phyloP scores from a whole-genome alignment of 129 eudicot genomes.

The Saussurea involucrata region DNA sequence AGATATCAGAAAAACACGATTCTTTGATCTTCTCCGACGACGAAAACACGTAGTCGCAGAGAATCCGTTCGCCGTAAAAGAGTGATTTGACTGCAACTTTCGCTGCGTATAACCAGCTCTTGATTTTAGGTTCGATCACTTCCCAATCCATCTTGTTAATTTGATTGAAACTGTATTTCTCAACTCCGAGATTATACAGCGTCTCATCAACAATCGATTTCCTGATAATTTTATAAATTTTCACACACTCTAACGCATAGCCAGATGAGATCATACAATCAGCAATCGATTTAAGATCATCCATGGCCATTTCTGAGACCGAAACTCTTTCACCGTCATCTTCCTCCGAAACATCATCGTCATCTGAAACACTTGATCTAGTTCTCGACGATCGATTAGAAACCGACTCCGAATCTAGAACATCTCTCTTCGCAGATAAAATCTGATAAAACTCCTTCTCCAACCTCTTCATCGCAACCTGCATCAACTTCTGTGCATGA shows the following conservation, averaged over 20 bases:
- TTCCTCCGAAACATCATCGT: conserved; percentile 39
- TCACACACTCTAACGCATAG: conserved; percentile 64
- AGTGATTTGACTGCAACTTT: conserved; percentile 49
- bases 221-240: conserved; percentile 60
- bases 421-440: conserved; percentile 35
- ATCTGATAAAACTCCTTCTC: conserved; percentile 64
- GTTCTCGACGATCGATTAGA: conserved; percentile 43
- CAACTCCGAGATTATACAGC: conserved; percentile 58
- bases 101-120: conserved; percentile 52
- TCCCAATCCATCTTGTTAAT: conserved; percentile 76
- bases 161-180: conserved; percentile 37
- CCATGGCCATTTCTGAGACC: conserved; percentile 43
- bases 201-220: conserved; percentile 80
- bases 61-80: conserved; percentile 62
- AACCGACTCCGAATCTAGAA: conserved; percentile 48
- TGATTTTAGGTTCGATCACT: conserved; percentile 44
- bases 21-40: conserved; percentile 48
- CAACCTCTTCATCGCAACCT: conserved; percentile 66
- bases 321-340: conserved; percentile 35
- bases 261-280: conserved; percentile 81
- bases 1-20: conserved; percentile 61
- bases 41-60: conserved; percentile 70
- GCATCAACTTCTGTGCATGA: conserved; percentile 66
- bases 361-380: conserved; percentile 39
- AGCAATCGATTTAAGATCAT: conserved; percentile 61